These are phyloP conservation scores for Paraphaeosphaeria sporulosa DNA, from an alignment of 2,329 filamentous ascomycete species.

Conservation along the genomic window DNA sequence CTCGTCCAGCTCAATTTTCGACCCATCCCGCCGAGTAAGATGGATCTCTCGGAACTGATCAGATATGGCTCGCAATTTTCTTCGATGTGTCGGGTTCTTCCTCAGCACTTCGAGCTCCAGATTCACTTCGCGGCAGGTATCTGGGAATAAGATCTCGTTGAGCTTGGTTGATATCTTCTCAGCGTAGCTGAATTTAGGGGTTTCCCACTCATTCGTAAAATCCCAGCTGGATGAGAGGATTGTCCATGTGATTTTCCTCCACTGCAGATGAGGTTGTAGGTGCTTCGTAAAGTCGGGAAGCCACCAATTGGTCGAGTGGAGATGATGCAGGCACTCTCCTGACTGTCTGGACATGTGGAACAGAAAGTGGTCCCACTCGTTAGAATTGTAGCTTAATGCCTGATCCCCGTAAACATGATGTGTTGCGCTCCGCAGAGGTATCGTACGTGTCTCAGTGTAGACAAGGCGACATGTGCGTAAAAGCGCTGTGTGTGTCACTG, in stretches of 20 bases:
- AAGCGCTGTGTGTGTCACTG: slow-evolving; percentile 38
- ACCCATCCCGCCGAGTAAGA: slow-evolving; percentile 19
- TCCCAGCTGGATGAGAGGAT: slow-evolving; percentile 23
- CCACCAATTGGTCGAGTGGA: slow-evolving; percentile 24
- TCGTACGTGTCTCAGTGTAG: slow-evolving; percentile 48
- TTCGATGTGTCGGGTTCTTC: slow-evolving; percentile 17
- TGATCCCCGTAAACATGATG: slow-evolving; percentile 28
- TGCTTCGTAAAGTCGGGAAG: slow-evolving; percentile 20
- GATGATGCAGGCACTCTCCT: slow-evolving; percentile 30
- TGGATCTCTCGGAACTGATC: slow-evolving; percentile 16
- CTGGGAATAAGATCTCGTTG: slow-evolving; percentile 18
- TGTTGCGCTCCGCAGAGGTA: slow-evolving; percentile 43
- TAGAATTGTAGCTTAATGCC: slow-evolving; percentile 20
- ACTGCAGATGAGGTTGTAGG: slow-evolving; percentile 25
- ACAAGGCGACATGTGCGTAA: slow-evolving; percentile 50
- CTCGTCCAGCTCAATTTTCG: slow-evolving; percentile 21
- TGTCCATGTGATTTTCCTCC: slow-evolving; percentile 36
- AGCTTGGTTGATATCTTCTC: slow-evolving; percentile 10
- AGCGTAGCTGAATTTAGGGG: slow-evolving; percentile 13
- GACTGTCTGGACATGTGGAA: slow-evolving; percentile 30
- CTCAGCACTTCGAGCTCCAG: slow-evolving; percentile 31
- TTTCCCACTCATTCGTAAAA: slow-evolving; percentile 13
- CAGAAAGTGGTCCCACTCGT: slow-evolving; percentile 28
- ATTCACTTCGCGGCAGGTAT: slow-evolving; percentile 33
- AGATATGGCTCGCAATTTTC: slow-evolving; percentile 15